Base-by-base conservation (phyloP, 2,329 filamentous ascomycete species). In the Tympanopsis confertula region DNA sequence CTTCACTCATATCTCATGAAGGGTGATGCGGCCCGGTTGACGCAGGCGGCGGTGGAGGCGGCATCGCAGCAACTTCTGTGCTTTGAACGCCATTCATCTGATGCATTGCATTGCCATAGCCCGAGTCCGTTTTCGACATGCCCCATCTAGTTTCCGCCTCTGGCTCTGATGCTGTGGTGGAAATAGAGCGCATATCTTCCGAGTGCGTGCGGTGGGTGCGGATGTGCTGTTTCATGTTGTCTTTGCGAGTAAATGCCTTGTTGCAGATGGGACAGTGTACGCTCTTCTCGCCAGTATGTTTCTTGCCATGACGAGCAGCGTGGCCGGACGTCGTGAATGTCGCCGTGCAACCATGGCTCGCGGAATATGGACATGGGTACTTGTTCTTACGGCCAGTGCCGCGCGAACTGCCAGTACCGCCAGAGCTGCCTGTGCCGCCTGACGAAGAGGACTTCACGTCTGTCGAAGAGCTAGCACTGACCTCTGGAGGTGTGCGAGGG, bases 201-300 rank as follows among this genome's bases (percentile, higher is more conserved):
- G 30, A 33, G 17, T 33, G 30, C 18, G 30, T 36, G 38, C 69
- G 66, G 50, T 80, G 75, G 1, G 75, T 80, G 24, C 75, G 64
- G 32, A 74, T 73, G 47, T 80, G 75, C 53, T 80, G 75, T 55
- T 80, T 78, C 75, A 80, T 80, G 55, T 80, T 80, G 58, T 80
- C 75, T 50, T 80, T 80, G 44, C 75, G 70, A 12, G 75, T 79
- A 50, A 80, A 80, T 12, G 74, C 74, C 54, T 80, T 80, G 59
- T 74, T 72, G 61, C 75, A 80, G 43, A 78, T 71, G 0, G 75
- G 75, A 50, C 75, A 80, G 48, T 74, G 68, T n/a, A 78, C 74
- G 42, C 77, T 74, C 54, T 80, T 80, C 56, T 78, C 76, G 39
- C 76, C 76, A 0, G 76, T 80, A 57, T 80, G 75, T 56, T 78